Conservation (phyloP, 805 yeast species). For the Priceomyces haplophilus region DNA sequence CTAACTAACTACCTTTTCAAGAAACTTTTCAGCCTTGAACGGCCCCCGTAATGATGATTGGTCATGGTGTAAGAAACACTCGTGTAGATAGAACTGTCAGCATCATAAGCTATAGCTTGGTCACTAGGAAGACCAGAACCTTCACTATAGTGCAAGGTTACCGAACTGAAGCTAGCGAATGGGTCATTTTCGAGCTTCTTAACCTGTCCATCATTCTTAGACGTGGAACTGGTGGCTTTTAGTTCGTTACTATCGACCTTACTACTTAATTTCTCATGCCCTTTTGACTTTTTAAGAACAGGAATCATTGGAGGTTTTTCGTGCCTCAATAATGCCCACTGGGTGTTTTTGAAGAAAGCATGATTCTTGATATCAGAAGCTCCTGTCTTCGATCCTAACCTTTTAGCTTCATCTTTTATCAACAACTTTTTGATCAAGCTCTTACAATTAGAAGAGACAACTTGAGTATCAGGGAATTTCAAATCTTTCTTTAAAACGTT, state of each 20-base stretch:
- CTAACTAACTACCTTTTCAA: conserved; percentile 22
- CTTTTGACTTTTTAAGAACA: conserved; percentile 45
- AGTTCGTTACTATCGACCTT: conserved; percentile 12
- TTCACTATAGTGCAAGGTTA: conserved; percentile 77
- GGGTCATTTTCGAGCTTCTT: conserved; percentile 55
- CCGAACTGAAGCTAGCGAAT: conserved; percentile 79
- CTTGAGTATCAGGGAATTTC: conserved; percentile 65
- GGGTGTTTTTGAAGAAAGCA: conserved; percentile 83
- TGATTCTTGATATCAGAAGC: conserved; percentile 94
- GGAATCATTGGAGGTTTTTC: conserved; percentile 97
- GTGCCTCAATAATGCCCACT: conserved; percentile 93
- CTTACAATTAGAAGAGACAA: conserved; percentile 72
- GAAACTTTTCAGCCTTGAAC: conserved; percentile 27
- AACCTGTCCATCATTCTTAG: conserved; percentile 3
- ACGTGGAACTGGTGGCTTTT: conserved; percentile 40
- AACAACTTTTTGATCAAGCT: conserved; percentile 75
- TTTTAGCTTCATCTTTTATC: conserved; percentile 81
- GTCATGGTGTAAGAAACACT: conserved; percentile 59
- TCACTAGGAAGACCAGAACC: conserved; percentile 29
- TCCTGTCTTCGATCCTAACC: conserved; percentile 90
- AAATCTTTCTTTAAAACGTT: conserved; percentile 84
- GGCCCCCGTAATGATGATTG: conserved; percentile 14
- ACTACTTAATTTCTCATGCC: conserved; percentile 15
- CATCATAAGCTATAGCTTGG: conserved; percentile 43
- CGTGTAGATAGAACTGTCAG: conserved; percentile 42